phyloP scores from a whole-genome alignment of 23 red algal species.

The Agarophyton chilense region DNA sequence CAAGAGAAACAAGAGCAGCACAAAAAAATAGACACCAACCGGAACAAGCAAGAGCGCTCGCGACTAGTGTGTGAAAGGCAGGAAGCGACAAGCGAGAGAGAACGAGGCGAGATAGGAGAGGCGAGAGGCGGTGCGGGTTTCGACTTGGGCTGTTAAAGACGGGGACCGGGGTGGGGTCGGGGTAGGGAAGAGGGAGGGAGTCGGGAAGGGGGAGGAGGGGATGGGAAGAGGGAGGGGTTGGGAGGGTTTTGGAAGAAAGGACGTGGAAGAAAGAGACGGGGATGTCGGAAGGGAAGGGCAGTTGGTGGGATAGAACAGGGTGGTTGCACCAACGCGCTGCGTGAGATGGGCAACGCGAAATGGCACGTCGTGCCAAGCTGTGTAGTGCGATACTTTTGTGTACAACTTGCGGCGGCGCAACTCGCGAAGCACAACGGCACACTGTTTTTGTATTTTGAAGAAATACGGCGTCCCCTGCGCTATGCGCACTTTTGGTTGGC shows the following conservation, averaged over 20 bases:
- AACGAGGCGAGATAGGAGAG: background rate
- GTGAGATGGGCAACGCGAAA: conserved; percentile 31
- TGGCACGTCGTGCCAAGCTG: conserved; percentile 28
- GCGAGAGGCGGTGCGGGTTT: background rate
- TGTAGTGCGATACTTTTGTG: conserved; percentile 31
- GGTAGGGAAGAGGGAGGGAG: background rate
- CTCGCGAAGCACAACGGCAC: background rate
- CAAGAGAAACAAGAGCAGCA: no score
- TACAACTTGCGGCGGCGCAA: conserved; percentile 41
- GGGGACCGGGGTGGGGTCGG: background rate
- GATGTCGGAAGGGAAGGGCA: background rate
- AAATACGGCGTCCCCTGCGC: background rate
- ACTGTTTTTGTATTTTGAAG: background rate
- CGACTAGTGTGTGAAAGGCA: no score
- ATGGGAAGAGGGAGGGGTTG: background rate
- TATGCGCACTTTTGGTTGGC: background rate
- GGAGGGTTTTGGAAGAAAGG: background rate
- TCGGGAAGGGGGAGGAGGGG: background rate
- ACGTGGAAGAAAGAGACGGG: background rate
- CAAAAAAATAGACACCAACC: no score
- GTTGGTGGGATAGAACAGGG: conserved; percentile 12
- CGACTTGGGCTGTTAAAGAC: no score
- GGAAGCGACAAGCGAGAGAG: background rate
- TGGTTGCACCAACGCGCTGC: conserved; percentile 1
- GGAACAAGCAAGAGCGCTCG: no score